These are phyloP conservation scores for Vitis vinifera DNA, from an alignment of 164 flowering plant species.

Conservation along the genomic window DNA sequence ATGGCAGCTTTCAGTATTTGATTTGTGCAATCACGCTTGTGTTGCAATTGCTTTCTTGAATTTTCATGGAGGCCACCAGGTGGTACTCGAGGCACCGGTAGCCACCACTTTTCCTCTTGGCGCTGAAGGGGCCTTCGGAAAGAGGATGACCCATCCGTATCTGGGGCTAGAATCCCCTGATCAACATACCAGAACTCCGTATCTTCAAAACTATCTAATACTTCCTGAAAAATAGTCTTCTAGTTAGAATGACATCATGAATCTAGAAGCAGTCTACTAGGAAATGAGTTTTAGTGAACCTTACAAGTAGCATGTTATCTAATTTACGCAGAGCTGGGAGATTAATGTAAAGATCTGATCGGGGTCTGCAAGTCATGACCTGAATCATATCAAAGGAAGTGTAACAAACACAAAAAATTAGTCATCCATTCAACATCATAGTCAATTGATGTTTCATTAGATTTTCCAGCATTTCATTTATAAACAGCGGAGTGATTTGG, in stretches of 20 bases:
- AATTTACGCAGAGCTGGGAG: slow-evolving; percentile 69
- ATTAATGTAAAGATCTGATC: slow-evolving; percentile 61
- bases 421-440: background rate
- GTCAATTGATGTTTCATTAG: background rate
- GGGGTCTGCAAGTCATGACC: slow-evolving; percentile 69
- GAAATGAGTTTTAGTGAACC: slow-evolving; percentile 3
- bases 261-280: background rate
- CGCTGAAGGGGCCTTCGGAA: slow-evolving; percentile 38
- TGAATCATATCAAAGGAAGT: slow-evolving; percentile 15
- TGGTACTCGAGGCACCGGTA: slow-evolving; percentile 67
- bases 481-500: too few relatives aligned
- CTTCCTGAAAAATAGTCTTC: slow-evolving; percentile 38
- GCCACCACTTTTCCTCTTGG: slow-evolving; percentile 77
- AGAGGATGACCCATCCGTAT: slow-evolving; percentile 48
- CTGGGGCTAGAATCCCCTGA: slow-evolving; percentile 55
- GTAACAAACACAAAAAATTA: background rate
- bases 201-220: slow-evolving; percentile 48
- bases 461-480: too few relatives aligned
- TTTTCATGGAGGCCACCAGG: slow-evolving; percentile 50
- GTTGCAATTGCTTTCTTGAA: slow-evolving; percentile 49
- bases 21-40: slow-evolving; percentile 58
- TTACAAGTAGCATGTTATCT: slow-evolving; percentile 76
- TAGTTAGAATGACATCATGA: slow-evolving; percentile 4
- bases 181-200: slow-evolving; percentile 81
- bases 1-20: slow-evolving; percentile 65